Evolutionary conservation across 1,284 basidiomycete species (phyloP).

Genomic region (Cerrena zonata): DNA sequence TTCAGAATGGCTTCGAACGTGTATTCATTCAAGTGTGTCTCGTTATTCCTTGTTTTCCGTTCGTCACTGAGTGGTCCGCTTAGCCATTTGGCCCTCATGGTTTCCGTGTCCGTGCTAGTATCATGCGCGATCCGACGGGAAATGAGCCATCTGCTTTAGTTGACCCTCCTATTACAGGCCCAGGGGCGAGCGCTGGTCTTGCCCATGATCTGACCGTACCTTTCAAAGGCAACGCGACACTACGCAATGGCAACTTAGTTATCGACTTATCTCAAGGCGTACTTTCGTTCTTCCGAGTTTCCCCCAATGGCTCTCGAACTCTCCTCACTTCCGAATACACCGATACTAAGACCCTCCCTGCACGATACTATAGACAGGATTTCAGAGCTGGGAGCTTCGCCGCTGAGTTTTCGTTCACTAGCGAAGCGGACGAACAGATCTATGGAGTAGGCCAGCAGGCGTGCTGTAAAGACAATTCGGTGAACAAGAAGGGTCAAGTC

Average conservation of each 20-base stretch:
- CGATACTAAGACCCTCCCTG: constrained; percentile 32
- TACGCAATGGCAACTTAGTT: constrained; percentile 34
- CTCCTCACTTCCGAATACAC: constrained; percentile 32
- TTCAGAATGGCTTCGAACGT: constrained; percentile 36
- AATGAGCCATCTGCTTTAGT: constrained; percentile 32
- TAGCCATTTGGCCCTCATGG: constrained; percentile 38
- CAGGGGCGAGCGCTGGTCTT: constrained; percentile 30
- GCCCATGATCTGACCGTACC: constrained; percentile 29
- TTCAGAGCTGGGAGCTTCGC: constrained; percentile 31
- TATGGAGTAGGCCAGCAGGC: constrained; percentile 37
- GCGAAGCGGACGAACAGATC: constrained; percentile 33
- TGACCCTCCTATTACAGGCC: constrained; percentile 36
- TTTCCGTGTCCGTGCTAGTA: constrained; percentile 34
- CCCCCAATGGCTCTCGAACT: constrained; percentile 28
- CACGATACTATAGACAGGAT: constrained; percentile 34
- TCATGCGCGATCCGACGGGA: constrained; percentile 35
- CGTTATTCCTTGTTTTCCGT: neutral
- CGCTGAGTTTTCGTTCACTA: constrained; percentile 34
- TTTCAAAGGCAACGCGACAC: constrained; percentile 29
- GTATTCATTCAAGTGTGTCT: constrained; percentile 33
- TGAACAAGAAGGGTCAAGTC: constrained; percentile 40
- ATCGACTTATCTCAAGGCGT: constrained; percentile 27
- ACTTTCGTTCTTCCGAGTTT: constrained; percentile 32
- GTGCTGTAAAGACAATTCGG: constrained; percentile 36
- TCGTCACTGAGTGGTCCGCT: neutral